Evolutionary conservation across 306 rosid species (phyloP).

Genomic region (Macrotyloma uniflorum): DNA sequence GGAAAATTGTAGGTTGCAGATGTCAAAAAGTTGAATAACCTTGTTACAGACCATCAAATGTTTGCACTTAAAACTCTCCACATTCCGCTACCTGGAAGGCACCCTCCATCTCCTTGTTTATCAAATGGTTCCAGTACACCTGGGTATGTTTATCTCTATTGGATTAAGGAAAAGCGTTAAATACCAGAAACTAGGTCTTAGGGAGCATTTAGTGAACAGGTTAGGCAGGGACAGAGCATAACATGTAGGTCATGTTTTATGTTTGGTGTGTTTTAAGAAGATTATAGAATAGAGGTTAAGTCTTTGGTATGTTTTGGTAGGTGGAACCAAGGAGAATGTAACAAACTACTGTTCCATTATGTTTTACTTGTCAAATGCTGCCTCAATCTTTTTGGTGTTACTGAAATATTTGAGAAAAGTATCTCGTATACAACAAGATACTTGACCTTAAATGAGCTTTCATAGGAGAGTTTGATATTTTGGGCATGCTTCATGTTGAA

Average conservation of each 20-base stretch:
- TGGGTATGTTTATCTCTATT: conserved; percentile 40
- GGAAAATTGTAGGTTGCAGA: conserved; percentile 64
- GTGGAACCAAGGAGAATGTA: not conserved
- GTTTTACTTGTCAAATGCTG: not conserved
- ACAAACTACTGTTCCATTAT: not conserved
- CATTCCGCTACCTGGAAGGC: conserved; percentile 93
- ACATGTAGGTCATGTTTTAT: not conserved
- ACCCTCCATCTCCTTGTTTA: conserved; percentile 83
- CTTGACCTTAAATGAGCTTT: not conserved
- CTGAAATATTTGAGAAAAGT: not conserved
- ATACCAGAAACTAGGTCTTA: conserved; percentile 2
- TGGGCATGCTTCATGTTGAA: not conserved
- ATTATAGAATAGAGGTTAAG: not conserved
- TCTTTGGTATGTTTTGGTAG: not conserved
- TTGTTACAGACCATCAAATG: conserved; percentile 90
- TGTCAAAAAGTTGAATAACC: conserved; percentile 77
- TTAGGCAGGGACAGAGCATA: not conserved
- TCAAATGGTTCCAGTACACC: conserved; percentile 52
- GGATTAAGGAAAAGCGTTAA: not conserved
- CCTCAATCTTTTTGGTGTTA: not conserved
- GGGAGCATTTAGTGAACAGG: not conserved
- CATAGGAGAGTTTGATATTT: not conserved
- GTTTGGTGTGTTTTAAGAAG: not conserved
- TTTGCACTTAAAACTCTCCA: conserved; percentile 82
- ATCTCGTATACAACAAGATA: conserved; percentile 1